A percentile compares a stretch with the other conserved stretches of the same genome.
Conservation (phyloP, 169 alveolate species). For the Eimeria acervulina region DNA sequence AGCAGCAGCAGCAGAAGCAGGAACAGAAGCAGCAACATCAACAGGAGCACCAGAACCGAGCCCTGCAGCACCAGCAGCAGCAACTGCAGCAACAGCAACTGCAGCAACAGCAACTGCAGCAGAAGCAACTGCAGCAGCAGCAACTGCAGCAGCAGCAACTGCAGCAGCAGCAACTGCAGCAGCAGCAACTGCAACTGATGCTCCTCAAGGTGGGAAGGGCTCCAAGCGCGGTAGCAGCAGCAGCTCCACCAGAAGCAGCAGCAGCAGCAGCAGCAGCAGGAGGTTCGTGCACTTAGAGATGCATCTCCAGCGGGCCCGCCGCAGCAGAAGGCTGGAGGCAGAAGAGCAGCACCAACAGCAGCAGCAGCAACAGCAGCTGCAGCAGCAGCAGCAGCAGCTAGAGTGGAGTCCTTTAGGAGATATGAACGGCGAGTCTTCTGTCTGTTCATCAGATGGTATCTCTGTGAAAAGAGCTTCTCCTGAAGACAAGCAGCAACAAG, state of each 20-base stretch:
- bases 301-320: slow-evolving; percentile 36
- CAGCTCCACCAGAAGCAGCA: slow-evolving; percentile 19
- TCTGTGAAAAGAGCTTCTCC: not conserved
- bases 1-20: not conserved
- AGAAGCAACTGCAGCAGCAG: slow-evolving; percentile 37
- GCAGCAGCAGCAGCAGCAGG: slow-evolving; percentile 40
- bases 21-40: not conserved
- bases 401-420: not conserved
- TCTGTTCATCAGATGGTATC: not conserved
- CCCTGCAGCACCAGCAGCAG: too few relatives aligned
- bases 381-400: slow-evolving; percentile 42
- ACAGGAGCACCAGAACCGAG: not conserved
- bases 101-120: not conserved
- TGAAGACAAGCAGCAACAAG: not conserved
- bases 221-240: not conserved
- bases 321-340: slow-evolving; percentile 31
- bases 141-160: not conserved
- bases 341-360: slow-evolving; percentile 55
- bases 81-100: too few relatives aligned
- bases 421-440: not conserved
- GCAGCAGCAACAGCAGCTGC: slow-evolving; percentile 30
- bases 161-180: slow-evolving; percentile 8
- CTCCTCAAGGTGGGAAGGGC: not conserved
- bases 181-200: not conserved
- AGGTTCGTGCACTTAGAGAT: not conserved